phyloP scores from a whole-genome alignment of 148 eudicot genomes.

The Silene latifolia region DNA sequence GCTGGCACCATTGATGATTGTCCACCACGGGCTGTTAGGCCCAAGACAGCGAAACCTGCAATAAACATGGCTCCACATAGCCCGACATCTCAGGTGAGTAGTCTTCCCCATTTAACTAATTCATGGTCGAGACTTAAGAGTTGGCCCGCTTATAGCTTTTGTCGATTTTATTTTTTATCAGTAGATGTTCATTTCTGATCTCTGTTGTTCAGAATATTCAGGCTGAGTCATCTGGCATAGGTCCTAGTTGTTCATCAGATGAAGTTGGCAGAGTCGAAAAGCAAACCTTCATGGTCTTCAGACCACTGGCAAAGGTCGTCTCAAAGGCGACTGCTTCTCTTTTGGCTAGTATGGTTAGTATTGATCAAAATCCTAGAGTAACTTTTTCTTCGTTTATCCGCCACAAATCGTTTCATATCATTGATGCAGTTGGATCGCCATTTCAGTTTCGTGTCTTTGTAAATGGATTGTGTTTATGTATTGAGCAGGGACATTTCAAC shows the following conservation, averaged over 20 bases:
- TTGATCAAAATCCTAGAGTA: not conserved
- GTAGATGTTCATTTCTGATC: slow-evolving; percentile 2
- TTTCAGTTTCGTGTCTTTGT: not conserved
- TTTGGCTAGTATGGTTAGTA: slow-evolving; percentile 74
- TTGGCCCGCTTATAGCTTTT: no score
- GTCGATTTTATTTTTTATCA: no score
- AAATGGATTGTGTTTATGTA: not conserved
- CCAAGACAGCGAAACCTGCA: slow-evolving; percentile 61
- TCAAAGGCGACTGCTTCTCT: slow-evolving; percentile 55
- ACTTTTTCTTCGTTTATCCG: slow-evolving; percentile 4
- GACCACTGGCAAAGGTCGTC: slow-evolving; percentile 77
- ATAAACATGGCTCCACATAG: slow-evolving; percentile 21
- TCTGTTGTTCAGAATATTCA: slow-evolving; percentile 20
- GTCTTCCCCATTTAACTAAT: no score
- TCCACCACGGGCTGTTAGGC: slow-evolving; percentile 52
- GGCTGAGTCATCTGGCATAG: slow-evolving; percentile 43
- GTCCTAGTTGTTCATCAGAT: slow-evolving; percentile 29
- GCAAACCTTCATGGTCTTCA: slow-evolving; percentile 47
- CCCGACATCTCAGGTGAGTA: slow-evolving; percentile 27
- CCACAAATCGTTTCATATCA: not conserved
- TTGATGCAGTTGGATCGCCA: not conserved
- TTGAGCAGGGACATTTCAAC: slow-evolving; percentile 39
- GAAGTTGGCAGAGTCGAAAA: slow-evolving; percentile 27
- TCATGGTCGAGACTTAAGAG: no score
- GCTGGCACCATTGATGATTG: slow-evolving; percentile 49